Evolutionary conservation across 164 flowering plant genomes (phyloP), one percentile per base, ranked within the genome.

Genomic region (Nelumbo lutea): DNA sequence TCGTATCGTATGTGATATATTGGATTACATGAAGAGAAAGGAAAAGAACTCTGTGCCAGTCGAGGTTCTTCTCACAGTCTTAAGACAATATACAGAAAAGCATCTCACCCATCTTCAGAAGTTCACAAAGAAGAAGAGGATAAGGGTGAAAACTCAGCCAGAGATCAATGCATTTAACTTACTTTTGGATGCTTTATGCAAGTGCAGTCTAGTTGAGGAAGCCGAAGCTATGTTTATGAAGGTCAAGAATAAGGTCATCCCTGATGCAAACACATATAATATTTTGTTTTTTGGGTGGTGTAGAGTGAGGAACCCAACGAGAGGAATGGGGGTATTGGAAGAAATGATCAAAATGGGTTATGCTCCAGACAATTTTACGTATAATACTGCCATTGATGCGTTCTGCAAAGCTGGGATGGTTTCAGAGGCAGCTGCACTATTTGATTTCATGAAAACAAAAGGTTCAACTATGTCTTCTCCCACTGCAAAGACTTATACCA

Each of bases 261-360:
- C 97, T 1, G 85, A 89, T 79, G 87, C 82, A 5, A 83, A 75
- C 72, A 86, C 98, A 0, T 93, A 84, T 69, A 92, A 86, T 69
- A 80, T 87, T 47, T 75, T 95, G 82, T 92, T 92, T 66, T 90
- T 89, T 59, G 99, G 99, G 38, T 95, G 99, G 98, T 92, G 99
- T 70, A 81, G 97, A 71, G 90, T 88, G 44, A 84, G 90, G 69
- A 79, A 86, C 65, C 96, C 96, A 0, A 70, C 13, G 0, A 84
- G 81, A 76, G 98, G 82, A 61, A 90, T 90, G 96, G 70, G 38
- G 66, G 46, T 88, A 39, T 77, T 95, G 69, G 97, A 88, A 62
- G 91, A 89, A 70, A 95, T 95, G 98, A 85, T 88, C 42, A 56
- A 79, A 52, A 62, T 79, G 80, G 98, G 99, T 42, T 81, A 73